Conservation (phyloP, 345 rosid species). For the Eutrema japonicum region DNA sequence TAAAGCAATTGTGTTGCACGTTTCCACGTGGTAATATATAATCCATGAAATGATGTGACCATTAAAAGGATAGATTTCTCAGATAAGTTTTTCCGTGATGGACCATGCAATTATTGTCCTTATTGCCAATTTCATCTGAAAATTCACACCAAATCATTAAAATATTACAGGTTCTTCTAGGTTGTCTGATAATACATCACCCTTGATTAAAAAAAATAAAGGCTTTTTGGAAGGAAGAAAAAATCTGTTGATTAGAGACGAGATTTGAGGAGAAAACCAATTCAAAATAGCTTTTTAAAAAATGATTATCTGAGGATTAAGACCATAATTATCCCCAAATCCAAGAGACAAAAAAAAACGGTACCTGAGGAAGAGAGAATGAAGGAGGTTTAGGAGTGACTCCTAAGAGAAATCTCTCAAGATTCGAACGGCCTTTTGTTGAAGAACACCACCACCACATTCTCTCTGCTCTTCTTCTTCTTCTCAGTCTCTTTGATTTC, state of each 20-base stretch:
- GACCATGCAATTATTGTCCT: slow-evolving; percentile 47
- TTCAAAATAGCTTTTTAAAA: not conserved
- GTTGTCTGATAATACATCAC: slow-evolving; percentile 33
- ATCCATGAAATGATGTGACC: slow-evolving; percentile 41
- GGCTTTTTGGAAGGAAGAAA: not conserved
- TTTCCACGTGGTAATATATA: slow-evolving; percentile 40
- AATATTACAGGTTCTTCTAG: slow-evolving; percentile 17
- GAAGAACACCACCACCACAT: slow-evolving; percentile 49
- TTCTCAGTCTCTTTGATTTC: slow-evolving; percentile 12
- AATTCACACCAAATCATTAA: slow-evolving; percentile 28
- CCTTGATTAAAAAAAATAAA: slow-evolving; percentile 14
- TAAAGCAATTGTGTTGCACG: slow-evolving; percentile 33
- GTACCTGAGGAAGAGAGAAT: slow-evolving; percentile 38
- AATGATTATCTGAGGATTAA: not conserved
- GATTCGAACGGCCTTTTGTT: slow-evolving; percentile 43
- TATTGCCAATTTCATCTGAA: slow-evolving; percentile 8
- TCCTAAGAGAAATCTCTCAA: slow-evolving; percentile 44
- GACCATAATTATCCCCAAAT: slow-evolving; percentile 10
- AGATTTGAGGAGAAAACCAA: slow-evolving; percentile 1
- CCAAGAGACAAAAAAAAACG: not conserved
- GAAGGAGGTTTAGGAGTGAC: slow-evolving; percentile 47
- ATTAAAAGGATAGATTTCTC: slow-evolving; percentile 17
- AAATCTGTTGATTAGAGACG: slow-evolving; percentile 16
- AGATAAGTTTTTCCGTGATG: not conserved
- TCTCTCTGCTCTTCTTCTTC: slow-evolving; percentile 14